Evolutionary conservation across 257 asterid genomes (phyloP).

Genomic region (Capsicum rhomboideum): DNA sequence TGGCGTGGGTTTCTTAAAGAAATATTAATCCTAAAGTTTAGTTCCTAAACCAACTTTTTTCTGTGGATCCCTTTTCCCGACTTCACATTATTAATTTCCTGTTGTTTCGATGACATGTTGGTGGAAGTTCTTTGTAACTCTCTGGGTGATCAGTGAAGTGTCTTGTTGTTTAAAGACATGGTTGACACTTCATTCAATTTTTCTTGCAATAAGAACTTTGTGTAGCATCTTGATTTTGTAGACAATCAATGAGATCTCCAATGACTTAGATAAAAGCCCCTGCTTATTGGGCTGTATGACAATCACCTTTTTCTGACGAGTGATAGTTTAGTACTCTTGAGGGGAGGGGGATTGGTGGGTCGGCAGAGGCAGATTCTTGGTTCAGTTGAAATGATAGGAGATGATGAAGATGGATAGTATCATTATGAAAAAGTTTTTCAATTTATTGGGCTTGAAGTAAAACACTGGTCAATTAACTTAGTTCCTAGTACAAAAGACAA

Average conservation of each 20-base stretch:
- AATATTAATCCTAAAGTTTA: background rate
- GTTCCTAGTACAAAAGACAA: background rate
- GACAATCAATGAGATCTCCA: too few species aligned
- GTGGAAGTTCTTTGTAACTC: background rate
- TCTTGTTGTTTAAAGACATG: background rate
- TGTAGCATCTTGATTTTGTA: too few species aligned
- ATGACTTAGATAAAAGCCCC: too few species aligned
- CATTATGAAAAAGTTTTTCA: background rate
- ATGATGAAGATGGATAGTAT: background rate
- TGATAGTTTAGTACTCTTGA: background rate
- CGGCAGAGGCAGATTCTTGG: background rate
- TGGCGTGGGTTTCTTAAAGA: background rate
- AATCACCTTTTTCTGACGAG: background rate
- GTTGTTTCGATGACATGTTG: background rate
- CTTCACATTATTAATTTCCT: background rate
- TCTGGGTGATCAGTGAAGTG: background rate
- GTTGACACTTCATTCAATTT: background rate
- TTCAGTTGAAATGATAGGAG: background rate
- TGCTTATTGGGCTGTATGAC: too few species aligned
- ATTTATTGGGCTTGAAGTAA: background rate
- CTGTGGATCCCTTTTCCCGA: background rate
- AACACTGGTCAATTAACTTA: background rate
- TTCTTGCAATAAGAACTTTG: background rate
- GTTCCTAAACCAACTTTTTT: background rate
- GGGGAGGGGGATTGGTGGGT: background rate